Evolutionary conservation across 441 rosid species (phyloP).

Genomic region (Viola pubescens): DNA sequence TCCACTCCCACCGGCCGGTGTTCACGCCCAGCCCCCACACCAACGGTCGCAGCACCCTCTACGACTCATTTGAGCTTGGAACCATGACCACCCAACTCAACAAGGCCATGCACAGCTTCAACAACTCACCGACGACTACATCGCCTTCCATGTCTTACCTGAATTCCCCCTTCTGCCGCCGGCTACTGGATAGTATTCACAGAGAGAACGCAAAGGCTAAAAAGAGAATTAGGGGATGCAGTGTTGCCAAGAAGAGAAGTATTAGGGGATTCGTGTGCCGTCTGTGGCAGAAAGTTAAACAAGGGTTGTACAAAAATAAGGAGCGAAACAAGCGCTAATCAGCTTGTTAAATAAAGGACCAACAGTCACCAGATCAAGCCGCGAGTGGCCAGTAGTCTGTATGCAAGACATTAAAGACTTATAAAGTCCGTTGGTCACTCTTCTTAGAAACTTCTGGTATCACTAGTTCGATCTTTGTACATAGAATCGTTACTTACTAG

Average conservation of each 20-base stretch:
- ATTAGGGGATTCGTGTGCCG: slow-evolving; percentile 20
- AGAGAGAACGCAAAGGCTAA: slow-evolving; percentile 19
- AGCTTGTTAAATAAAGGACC: not conserved
- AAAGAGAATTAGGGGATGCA: slow-evolving; percentile 17
- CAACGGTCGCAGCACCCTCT: slow-evolving; percentile 33
- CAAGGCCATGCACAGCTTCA: slow-evolving; percentile 29
- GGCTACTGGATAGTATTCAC: slow-evolving; percentile 14
- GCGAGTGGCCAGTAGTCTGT: not conserved
- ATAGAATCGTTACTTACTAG: too few relatives aligned
- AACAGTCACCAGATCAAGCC: not conserved
- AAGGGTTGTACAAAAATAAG: slow-evolving; percentile 20
- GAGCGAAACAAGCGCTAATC: slow-evolving; percentile 6
- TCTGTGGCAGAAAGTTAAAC: slow-evolving; percentile 42
- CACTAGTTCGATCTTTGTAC: too few relatives aligned
- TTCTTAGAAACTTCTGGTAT: too few relatives aligned
- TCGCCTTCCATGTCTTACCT: slow-evolving; percentile 18
- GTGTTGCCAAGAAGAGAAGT: slow-evolving; percentile 7
- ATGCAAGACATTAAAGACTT: not conserved
- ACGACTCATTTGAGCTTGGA: slow-evolving; percentile 37
- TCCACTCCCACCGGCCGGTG: slow-evolving; percentile 13
- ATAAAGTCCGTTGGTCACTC: too few relatives aligned
- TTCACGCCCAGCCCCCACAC: slow-evolving; percentile 21
- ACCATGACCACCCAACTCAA: slow-evolving; percentile 40
- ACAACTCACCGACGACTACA: slow-evolving; percentile 21
- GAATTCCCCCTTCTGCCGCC: slow-evolving; percentile 26